phyloP scores from a whole-genome alignment of 2,329 filamentous ascomycete genomes.

The Knoxdaviesia capensis region DNA sequence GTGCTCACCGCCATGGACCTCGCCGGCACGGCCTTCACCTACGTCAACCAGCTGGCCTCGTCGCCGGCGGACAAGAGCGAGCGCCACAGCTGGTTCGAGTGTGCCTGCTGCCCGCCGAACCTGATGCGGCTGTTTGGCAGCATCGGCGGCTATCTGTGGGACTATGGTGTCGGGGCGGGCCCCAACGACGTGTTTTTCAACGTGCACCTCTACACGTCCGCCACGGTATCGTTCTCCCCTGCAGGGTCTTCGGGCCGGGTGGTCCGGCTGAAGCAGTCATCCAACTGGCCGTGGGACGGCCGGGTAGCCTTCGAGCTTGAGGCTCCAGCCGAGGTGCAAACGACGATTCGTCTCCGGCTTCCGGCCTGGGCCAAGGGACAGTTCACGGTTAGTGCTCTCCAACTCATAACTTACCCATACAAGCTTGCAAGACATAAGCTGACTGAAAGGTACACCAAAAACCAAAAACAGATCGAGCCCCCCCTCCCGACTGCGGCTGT shows the following conservation, averaged over 20 bases:
- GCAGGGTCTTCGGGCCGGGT: slow-evolving; percentile 7
- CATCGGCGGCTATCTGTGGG: slow-evolving; percentile 36
- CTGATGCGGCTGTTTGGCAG: slow-evolving; percentile 32
- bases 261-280: slow-evolving; percentile 24
- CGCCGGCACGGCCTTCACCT: slow-evolving; percentile 36
- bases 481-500: slow-evolving; percentile 14
- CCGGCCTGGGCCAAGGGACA: slow-evolving; percentile 25
- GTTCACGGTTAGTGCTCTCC: slow-evolving; percentile 6
- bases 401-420: too few relatives aligned
- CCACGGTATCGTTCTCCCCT: slow-evolving; percentile 19
- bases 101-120: slow-evolving; percentile 41
- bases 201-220: slow-evolving; percentile 35
- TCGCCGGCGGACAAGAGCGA: slow-evolving; percentile 26
- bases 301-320: slow-evolving; percentile 24
- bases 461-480: too few relatives aligned
- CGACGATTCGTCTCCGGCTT: slow-evolving; percentile 27
- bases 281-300: slow-evolving; percentile 37
- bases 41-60: slow-evolving; percentile 39
- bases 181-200: slow-evolving; percentile 18
- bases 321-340: slow-evolving; percentile 5
- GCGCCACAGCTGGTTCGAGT: slow-evolving; percentile 36
- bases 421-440: slow-evolving; percentile 6
- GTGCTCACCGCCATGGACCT: slow-evolving; percentile 35
- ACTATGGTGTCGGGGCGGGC: slow-evolving; percentile 11
- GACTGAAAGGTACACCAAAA: slow-evolving; percentile 1